Percentiles rank a stretch among this genome's conserved stretches.
phyloP scores from a whole-genome alignment of 164 flowering plant species.

The Dillenia suffruticosa region DNA sequence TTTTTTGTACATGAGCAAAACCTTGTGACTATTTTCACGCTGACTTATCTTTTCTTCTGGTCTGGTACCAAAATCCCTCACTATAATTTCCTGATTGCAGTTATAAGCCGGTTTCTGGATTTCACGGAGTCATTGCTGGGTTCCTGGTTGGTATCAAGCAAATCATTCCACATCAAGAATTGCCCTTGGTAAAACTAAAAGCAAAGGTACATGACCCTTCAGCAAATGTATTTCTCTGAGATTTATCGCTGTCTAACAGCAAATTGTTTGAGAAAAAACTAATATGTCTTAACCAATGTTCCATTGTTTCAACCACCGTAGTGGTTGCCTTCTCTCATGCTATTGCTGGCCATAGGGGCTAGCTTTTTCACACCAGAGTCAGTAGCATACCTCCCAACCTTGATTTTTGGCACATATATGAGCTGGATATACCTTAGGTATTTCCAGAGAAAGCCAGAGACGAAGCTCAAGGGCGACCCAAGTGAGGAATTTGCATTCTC shows the following conservation, averaged over 20 bases:
- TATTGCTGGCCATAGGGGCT: conserved; percentile 46
- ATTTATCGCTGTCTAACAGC: background rate
- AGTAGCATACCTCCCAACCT: conserved; percentile 66
- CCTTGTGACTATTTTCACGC: no score
- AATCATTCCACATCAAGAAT: conserved; percentile 91
- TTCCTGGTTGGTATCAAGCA: conserved; percentile 93
- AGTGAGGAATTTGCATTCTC: conserved; percentile 96
- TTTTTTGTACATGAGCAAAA: no score
- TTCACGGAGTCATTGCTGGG: conserved; percentile 83
- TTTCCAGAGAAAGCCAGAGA: conserved; percentile 77
- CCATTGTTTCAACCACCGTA: conserved; percentile 23
- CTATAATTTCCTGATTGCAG: conserved; percentile 24
- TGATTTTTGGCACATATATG: conserved; percentile 78
- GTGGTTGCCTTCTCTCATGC: conserved; percentile 86
- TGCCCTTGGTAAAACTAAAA: conserved; percentile 61
- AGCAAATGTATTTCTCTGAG: background rate
- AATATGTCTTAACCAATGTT: background rate
- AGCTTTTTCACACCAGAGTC: conserved; percentile 65
- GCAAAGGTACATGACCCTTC: conserved; percentile 55
- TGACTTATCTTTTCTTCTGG: conserved; percentile 6
- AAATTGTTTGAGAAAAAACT: no score
- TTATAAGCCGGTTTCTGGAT: conserved; percentile 89
- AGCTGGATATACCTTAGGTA: conserved; percentile 95
- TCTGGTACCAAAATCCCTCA: no score
- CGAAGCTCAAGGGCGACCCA: conserved; percentile 81